phyloP scores from a whole-genome alignment of 352 stramenopile species.

The Pythium insidiosum region DNA sequence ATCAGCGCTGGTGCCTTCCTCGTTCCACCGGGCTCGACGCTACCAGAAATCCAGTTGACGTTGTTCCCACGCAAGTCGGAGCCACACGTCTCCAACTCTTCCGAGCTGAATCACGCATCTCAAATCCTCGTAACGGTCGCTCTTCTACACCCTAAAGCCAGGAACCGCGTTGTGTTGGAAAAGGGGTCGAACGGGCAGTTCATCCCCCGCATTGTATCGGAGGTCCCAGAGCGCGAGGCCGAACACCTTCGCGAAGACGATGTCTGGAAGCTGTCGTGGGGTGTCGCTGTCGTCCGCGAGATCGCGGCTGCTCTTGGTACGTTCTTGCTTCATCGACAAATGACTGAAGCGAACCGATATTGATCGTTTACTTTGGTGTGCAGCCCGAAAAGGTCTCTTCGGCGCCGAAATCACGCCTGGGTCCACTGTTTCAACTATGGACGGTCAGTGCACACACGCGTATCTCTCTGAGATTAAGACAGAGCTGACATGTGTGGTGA shows the following conservation, averaged over 20 bases:
- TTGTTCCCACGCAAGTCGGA: constrained; percentile 83
- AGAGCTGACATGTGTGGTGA: too few relatives aligned
- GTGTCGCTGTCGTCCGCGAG: constrained; percentile 45
- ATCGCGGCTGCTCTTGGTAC: constrained; percentile 38
- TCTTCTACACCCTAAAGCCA: constrained; percentile 43
- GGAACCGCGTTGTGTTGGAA: constrained; percentile 38
- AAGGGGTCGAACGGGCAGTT: constrained; percentile 25
- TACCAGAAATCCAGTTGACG: constrained; percentile 84
- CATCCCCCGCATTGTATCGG: constrained; percentile 34
- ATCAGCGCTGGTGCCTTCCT: constrained; percentile 73
- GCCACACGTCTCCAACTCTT: constrained; percentile 55
- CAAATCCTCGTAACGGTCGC: constrained; percentile 81
- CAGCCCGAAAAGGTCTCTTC: constrained; percentile 32
- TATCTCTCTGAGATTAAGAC: too few relatives aligned
- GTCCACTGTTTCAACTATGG: too few relatives aligned
- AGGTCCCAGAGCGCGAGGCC: constrained; percentile 31
- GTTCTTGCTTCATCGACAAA: neutral
- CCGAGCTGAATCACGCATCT: constrained; percentile 25
- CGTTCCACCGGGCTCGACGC: constrained; percentile 47
- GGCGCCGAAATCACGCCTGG: constrained; percentile 37
- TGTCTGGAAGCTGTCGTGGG: constrained; percentile 58
- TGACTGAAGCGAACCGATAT: too few relatives aligned
- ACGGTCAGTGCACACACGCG: too few relatives aligned
- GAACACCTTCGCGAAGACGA: constrained; percentile 47
- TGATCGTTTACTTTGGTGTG: too few relatives aligned